These are phyloP conservation scores for Spizellomyces punctatus DNA, from an alignment of 192 early-diverging fungal species.

Conservation along the genomic window DNA sequence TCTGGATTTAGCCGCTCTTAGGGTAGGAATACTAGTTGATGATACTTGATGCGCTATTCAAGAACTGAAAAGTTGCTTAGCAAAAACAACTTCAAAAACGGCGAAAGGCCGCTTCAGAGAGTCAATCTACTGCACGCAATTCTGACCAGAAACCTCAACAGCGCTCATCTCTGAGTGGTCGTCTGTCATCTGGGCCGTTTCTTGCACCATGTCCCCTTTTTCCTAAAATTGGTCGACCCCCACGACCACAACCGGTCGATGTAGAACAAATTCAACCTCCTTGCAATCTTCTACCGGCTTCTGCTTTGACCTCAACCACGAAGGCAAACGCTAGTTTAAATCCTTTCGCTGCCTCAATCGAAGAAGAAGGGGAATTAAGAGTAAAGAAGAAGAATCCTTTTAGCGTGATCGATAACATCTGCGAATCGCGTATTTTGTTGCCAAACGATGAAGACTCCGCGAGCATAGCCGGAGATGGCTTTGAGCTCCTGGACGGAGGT, in stretches of 20 bases:
- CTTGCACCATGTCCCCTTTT: neutral
- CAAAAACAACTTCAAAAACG: constrained; percentile 15
- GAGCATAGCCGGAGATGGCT: neutral
- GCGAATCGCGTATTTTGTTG: neutral
- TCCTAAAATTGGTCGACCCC: neutral
- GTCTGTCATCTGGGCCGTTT: neutral
- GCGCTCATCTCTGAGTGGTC: neutral
- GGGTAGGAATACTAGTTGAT: neutral
- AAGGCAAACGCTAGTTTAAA: neutral
- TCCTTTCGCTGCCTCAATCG: neutral
- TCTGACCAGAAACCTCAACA: neutral
- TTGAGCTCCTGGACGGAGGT: too few relatives aligned
- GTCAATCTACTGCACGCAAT: neutral
- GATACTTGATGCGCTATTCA: too few relatives aligned
- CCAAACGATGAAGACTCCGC: neutral
- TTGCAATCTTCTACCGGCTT: neutral
- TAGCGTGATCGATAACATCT: neutral
- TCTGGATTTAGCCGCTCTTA: constrained; percentile 8
- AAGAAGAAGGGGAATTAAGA: neutral
- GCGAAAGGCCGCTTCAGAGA: neutral
- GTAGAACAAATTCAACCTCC: neutral
- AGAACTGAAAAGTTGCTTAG: neutral
- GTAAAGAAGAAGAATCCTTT: constrained; percentile 8
- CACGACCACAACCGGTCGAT: neutral
- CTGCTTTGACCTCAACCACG: neutral